Evolutionary conservation across 2,329 filamentous ascomycete genomes (phyloP), one percentile per base, ranked within the genome.

Genomic region (Alternaria arborescens): DNA sequence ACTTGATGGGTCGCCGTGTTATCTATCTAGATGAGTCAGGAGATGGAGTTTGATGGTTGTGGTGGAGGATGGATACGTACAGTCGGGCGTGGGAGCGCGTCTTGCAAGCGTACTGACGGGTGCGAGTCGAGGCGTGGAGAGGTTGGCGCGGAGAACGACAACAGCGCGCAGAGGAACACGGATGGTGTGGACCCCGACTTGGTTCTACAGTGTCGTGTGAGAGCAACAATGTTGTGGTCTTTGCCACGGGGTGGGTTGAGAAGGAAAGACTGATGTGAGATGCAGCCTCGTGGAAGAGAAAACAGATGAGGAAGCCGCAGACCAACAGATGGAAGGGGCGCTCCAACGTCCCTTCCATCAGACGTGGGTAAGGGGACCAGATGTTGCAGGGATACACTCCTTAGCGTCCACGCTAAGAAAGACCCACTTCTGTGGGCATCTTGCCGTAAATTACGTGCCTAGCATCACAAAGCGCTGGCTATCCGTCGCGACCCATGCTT

Each of bases 91-190:
- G 62, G 63, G 64, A 60, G 66, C 65, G 55, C 64, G 61, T 61
- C 59, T 64, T 52, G 60, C 50, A 52, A 50, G 53, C 64, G 55
- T 61, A 41, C 51, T 52, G 61, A 52, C 51, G 52, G 58, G 62
- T 38, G 61, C 52, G 56, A 62, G 69, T 67, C 65, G 67, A 62
- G 64, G 68, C 64, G 64, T 60, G 68, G 61, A 65, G 61, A 71
- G 67, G 64, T 64, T 60, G 64, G 64, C 65, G 69, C 66, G 60
- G 67, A 66, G 67, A 68, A 69, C 36, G 62, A 64, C 67, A 68
- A 66, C 64, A 71, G 67, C 53, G 67, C 65, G 69, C 66, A 58
- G 62, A 65, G 55, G 64, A 67, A 64, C 59, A 62, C 64, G 44
- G 52, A 58, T 40, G 55, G 47, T 43, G 60, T 64, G 47, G 54